Base-by-base conservation (phyloP, 2,329 filamentous ascomycete species). In the Neofusicoccum laricinum region DNA sequence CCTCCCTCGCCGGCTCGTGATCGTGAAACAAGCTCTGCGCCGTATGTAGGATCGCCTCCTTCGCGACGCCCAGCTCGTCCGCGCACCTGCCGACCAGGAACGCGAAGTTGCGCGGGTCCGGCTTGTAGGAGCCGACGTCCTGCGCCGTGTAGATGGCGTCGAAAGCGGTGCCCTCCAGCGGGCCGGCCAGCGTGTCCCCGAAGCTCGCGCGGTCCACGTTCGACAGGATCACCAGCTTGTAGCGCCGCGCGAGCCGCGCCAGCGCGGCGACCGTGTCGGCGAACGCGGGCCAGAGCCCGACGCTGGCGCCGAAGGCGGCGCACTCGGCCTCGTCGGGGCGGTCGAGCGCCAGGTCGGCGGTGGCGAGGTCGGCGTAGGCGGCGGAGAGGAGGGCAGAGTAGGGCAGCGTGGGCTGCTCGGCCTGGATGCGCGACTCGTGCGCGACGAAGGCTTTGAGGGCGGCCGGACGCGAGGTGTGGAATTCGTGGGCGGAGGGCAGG, bases 91-190 rank as follows among this genome's bases (percentile, higher is more conserved):
- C 72, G 14, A 91, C 77, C 75, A 92, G 78, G 71, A 89, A 89
- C 64, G 84, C 79, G 68, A 93, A 93, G 70, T 91, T 92, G 32
- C 73, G 73, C 41, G 76, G 72, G 66, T 84, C 78, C 0, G 90
- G 90, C 78, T 93, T 93, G 74, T 92, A 93, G 6, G 80, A 82
- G 1, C 90, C 89, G 61, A 92, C 86, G 49, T 90, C 85, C 75
- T 92, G 80, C 1, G 90, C 90, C 2, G 89, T 91, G 74, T 89
- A 86, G 25, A 90, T 79, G 12, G 83, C 82, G 69, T 90, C 88
- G 70, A 92, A 88, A 12, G 79, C 68, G 25, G 85, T 80, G 0
- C 81, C 83, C 17, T 78, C 72, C 12, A 91, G 76, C 30, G 83
- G 81, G 0, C 83, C 80, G 1, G 76, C 71, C 14, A 81, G 78